Percentiles rank a stretch among this genome's conserved stretches.
These are phyloP conservation scores for Isochrysis galbana DNA, from an alignment of 78 protist species.

Conservation along the genomic window DNA sequence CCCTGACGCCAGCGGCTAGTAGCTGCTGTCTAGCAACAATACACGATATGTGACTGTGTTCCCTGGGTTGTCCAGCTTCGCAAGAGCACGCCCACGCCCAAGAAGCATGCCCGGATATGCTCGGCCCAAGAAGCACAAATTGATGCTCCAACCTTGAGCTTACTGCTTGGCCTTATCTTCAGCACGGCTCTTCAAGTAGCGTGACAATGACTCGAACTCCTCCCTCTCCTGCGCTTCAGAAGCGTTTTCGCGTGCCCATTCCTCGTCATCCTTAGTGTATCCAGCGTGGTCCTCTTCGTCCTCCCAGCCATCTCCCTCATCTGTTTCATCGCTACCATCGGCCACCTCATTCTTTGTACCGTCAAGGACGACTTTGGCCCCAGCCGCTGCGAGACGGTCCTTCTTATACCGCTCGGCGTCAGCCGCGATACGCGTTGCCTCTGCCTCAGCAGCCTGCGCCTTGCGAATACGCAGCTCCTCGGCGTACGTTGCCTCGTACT, in stretches of 20 bases:
- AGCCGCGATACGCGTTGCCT: not conserved
- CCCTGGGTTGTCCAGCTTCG: too few species aligned
- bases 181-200: not conserved
- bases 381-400: not conserved
- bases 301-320: not conserved
- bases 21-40: too few species aligned
- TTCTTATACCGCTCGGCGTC: not conserved
- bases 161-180: too few species aligned
- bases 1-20: too few species aligned
- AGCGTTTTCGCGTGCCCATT: not conserved
- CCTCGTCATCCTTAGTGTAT: not conserved
- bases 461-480: not conserved
- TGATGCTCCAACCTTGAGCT: too few species aligned
- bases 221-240: not conserved
- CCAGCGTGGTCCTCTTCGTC: not conserved
- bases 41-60: too few species aligned
- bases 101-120: too few species aligned
- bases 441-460: not conserved
- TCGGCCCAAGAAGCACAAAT: too few species aligned
- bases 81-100: too few species aligned
- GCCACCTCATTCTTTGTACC: not conserved
- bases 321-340: not conserved
- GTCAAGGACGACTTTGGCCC: not conserved
- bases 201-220: not conserved
- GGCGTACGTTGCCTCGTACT: not conserved